Evolutionary conservation across 495 filamentous ascomycete species (phyloP), one percentile per base, ranked within the genome.

Genomic region (Neurospora hispaniola): DNA sequence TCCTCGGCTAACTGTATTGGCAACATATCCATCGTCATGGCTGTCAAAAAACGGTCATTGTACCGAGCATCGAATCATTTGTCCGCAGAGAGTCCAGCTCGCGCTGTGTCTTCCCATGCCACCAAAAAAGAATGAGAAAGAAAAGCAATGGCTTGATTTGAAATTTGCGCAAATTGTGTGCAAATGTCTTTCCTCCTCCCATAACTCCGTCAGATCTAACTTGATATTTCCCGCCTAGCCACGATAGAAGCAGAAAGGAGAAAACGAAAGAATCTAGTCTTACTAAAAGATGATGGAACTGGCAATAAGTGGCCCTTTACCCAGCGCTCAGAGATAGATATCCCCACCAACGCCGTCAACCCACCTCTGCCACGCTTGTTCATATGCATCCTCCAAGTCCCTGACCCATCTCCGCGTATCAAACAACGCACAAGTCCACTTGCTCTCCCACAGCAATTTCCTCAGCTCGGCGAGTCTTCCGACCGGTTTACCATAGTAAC

Each of bases 331-430:
- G 73, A 90, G 82, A 76, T 86, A 95, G 73, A 99, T 96, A 86
- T 99, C 96, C 68, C 96, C 94, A 42, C 94, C 92, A 84, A 92
- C 90, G 42, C 92, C 94, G 42, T 84, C 86, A 42, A 93, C 96
- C 94, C 94, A 98, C 77, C 88, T 86, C 74, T 86, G 85, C 96
- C 96, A 99, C 11, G 94, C 94, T 78, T 90, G 88, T 73, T 91
- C 89, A 78, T 98, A 98, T 23, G 94, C 94, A 73, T 88, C 86
- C 83, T 99, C 96, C 72, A 99, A 79, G 84, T 98, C 94, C 46
- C 86, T 84, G 54, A 99, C 96, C 96, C 96, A 99, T 74, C 96
- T 87, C 75, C 84, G 85, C 31, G 96, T 99, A 81, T 99, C 92
- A 80, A 98, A 99, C 44, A 98, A 85, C 69, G 90, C 90, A 78